Evolutionary conservation across 2,329 filamentous ascomycete genomes (phyloP).

Genomic region (Cladosporium halotolerans): DNA sequence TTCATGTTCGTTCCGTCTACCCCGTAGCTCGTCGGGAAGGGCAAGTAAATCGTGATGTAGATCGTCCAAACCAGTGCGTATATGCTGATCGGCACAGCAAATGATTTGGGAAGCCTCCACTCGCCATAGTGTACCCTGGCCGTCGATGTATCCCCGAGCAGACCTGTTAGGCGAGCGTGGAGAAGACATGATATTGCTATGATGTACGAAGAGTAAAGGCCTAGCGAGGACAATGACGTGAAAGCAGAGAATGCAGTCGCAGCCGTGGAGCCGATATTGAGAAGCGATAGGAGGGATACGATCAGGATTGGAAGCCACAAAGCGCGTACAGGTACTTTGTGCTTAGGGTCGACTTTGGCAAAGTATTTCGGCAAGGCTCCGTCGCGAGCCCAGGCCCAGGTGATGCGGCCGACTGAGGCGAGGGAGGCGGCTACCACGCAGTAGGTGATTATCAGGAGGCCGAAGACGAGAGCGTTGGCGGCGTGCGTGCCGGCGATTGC

Average conservation of each 20-base stretch:
- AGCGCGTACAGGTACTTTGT: slow-evolving; percentile 13
- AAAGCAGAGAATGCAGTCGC: slow-evolving; percentile 12
- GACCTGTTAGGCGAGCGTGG: slow-evolving; percentile 7
- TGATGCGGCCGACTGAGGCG: slow-evolving; percentile 14
- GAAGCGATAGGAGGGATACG: slow-evolving; percentile 12
- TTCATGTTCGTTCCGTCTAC: slow-evolving; percentile 43
- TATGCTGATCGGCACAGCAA: slow-evolving; percentile 10
- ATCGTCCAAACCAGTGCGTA: slow-evolving; percentile 13
- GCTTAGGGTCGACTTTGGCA: slow-evolving; percentile 7
- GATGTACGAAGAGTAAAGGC: slow-evolving; percentile 13
- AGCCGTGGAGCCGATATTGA: slow-evolving; percentile 13
- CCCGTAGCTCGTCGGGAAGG: slow-evolving; percentile 39
- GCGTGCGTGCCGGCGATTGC: slow-evolving; percentile 8
- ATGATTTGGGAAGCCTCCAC: slow-evolving; percentile 10
- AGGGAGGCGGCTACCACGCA: slow-evolving; percentile 16
- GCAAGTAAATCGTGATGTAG: slow-evolving; percentile 10
- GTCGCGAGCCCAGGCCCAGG: slow-evolving; percentile 17
- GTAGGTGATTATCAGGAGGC: slow-evolving; percentile 15
- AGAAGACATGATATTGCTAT: slow-evolving; percentile 14
- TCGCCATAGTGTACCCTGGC: slow-evolving; percentile 10
- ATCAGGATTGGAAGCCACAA: slow-evolving; percentile 12
- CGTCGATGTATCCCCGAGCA: background rate
- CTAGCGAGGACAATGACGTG: slow-evolving; percentile 12
- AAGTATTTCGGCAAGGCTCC: slow-evolving; percentile 14
- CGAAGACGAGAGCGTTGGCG: slow-evolving; percentile 13